Evolutionary conservation across 1,284 basidiomycete species (phyloP), one percentile per base, ranked within the genome.

Genomic region (Apiotrichum siamense): DNA sequence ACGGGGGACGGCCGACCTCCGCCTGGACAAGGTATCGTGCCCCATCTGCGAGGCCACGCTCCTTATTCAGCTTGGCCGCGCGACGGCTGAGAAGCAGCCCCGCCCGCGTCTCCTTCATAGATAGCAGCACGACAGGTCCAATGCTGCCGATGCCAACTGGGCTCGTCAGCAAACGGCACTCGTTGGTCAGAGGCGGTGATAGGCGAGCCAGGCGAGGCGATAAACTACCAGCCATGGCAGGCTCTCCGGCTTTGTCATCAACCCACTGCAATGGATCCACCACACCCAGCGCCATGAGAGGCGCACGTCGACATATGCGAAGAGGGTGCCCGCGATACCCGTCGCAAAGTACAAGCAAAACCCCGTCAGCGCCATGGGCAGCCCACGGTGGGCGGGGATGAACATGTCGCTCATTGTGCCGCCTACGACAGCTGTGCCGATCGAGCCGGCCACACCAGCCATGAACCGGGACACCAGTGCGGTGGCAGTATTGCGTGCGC

Each of bases 241-340:
- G n/a, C n/a, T 17, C 13, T 31, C 24, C n/a, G 5, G 5, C 45
- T 3, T 24, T 20, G 7, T 29, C 5, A 5, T 4, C 17, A 2
- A 63, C 64, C 48, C 39, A 62, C 83, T 86, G 65, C 83, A 76
- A 57, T 84, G 81, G 26, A 88, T 79, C 85, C 86, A 88, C 69
- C 87, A 82, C 13, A 88, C 86, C 86, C 87, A 88, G 32, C 84
- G 77, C 87, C 87, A 89, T 48, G 77, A 76, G 29, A 88, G 65
- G 9, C 73, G 73, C 0, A 74, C 67, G 52, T 83, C 80, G 61
- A 81, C 78, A 61, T 85, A 84, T 7, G 87, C 81, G 80, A 82
- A 87, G 4, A 83, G 83, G 4, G 84, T 72, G 1, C 85, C 81
- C 2, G 84, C 86, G 1, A 87, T 54, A 0, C 84, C 85, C 0